Percentiles rank a stretch among this genome's conserved stretches.
phyloP scores from a whole-genome alignment of 2,329 filamentous ascomycete genomes.

The Pyricularia pennisetigena region DNA sequence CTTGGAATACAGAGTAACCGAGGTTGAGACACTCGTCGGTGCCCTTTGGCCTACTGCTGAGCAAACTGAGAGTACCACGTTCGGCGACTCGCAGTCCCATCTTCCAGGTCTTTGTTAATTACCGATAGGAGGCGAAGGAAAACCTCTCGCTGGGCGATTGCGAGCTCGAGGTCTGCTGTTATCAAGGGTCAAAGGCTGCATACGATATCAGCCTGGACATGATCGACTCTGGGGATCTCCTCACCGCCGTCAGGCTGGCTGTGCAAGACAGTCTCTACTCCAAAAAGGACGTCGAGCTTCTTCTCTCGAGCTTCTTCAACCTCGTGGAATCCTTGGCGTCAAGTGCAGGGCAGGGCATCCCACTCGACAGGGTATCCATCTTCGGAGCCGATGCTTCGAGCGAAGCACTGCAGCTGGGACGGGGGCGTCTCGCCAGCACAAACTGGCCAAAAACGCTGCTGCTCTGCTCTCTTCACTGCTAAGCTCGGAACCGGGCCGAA shows the following conservation, averaged over 20 bases:
- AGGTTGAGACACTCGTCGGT: conserved; percentile 12
- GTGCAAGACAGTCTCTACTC: conserved; percentile 22
- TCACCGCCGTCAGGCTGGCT: not conserved
- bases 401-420: too few relatives aligned
- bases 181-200: conserved; percentile 6
- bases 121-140: conserved; percentile 15
- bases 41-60: conserved; percentile 38
- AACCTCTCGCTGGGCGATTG: conserved; percentile 11
- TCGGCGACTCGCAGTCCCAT: conserved; percentile 30
- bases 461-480: too few relatives aligned
- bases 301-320: conserved; percentile 6
- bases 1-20: too few relatives aligned
- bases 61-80: conserved; percentile 28
- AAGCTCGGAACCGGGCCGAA: too few relatives aligned
- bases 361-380: too few relatives aligned
- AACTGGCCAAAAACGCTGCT: too few relatives aligned
- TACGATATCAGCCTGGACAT: conserved; percentile 27
- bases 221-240: conserved; percentile 14
- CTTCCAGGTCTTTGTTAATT: conserved; percentile 34
- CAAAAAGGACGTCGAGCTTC: conserved; percentile 13
- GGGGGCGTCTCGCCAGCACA: too few relatives aligned
- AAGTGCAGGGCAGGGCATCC: too few relatives aligned
- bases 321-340: too few relatives aligned
- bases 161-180: conserved; percentile 10
- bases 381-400: too few relatives aligned